Evolutionary conservation across 768 basidiomycete species (phyloP), one percentile per base, ranked within the genome.

Genomic region (Cyclocybe cylindracea): DNA sequence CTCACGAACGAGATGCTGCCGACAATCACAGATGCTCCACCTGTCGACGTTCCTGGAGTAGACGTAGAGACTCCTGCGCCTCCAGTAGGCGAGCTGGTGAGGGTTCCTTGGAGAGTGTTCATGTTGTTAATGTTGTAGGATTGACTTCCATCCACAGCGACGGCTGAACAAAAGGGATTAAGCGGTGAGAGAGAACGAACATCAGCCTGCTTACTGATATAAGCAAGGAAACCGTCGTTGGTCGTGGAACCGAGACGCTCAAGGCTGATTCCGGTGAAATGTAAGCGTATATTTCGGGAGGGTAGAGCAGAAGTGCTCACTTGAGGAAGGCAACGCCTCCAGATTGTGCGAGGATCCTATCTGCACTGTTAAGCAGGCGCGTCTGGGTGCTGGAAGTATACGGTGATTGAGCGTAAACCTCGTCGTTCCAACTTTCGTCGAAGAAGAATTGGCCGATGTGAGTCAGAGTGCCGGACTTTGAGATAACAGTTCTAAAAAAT

Each of bases 381-480:
- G 45, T 51, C 24, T 68, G 60, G 3, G 50, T 67, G 51, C 63
- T 69, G 44, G 46, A 48, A 44, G 47, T 63, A 56, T 73, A 73
- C 14, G 65, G 61, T 9, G 55, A 38, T 8, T 57, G 59, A 6
- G 57, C 58, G 47, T 60, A 60, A 31, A 72, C 66, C 36, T 57
- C 47, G 39, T 66, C 58, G 44, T 64, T 66, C 61, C 67, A 64
- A 3, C 48, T 55, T 44, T 70, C 71, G 37, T 64, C 59, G 44
- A 72, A 71, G 64, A 71, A 72, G 54, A 72, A 61, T 51, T 70
- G 70, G 4, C 71, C 72, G 29, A 69, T 61, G 50, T 71, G 71
- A 34, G 62, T 55, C 38, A 71, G 48, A 8, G 51, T 63, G n/a
- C 67, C 69, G 1, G 64, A 52, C 35, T 50, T 54, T 2, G 72